Conservation (phyloP, 2,329 filamentous ascomycete species). For the Mariannaea elegans region DNA sequence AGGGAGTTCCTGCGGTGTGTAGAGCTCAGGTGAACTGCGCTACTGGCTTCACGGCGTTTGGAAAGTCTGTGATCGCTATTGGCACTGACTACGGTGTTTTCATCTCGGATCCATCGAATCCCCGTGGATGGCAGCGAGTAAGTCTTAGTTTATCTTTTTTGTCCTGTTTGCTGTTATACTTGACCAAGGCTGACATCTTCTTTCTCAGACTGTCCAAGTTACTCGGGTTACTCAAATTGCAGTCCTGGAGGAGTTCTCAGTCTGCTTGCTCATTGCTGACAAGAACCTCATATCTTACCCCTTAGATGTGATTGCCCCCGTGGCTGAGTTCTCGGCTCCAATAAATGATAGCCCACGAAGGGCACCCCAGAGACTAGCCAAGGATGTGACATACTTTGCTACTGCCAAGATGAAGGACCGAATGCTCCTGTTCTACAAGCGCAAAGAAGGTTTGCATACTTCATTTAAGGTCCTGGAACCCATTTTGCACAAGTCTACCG, state of each 20-base stretch:
- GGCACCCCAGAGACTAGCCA: slow-evolving; percentile 90
- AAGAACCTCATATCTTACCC: slow-evolving; percentile 93
- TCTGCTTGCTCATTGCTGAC: slow-evolving; percentile 91
- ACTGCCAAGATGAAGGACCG: slow-evolving; percentile 97
- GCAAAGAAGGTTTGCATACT: slow-evolving; percentile 88
- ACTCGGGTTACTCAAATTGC: slow-evolving; percentile 88
- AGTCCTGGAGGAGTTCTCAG: slow-evolving; percentile 93
- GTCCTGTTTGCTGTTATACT: not conserved
- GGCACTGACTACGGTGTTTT: slow-evolving; percentile 96
- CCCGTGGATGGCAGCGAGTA: slow-evolving; percentile 90
- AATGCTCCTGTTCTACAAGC: slow-evolving; percentile 95
- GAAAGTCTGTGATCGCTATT: slow-evolving; percentile 88
- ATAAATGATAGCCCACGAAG: slow-evolving; percentile 77
- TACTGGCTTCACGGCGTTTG: slow-evolving; percentile 85
- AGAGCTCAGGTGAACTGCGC: slow-evolving; percentile 91
- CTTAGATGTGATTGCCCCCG: slow-evolving; percentile 80
- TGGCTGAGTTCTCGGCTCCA: slow-evolving; percentile 68
- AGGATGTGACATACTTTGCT: slow-evolving; percentile 96
- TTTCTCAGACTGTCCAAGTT: slow-evolving; percentile 74
- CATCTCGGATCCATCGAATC: slow-evolving; percentile 87
- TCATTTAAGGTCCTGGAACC: slow-evolving; percentile 98
- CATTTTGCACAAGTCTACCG: slow-evolving; percentile 89
- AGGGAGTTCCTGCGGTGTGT: slow-evolving; percentile 80
- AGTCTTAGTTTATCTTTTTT: slow-evolving; percentile 44
- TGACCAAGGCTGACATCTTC: slow-evolving; percentile 27